Evolutionary conservation across 352 stramenopile species (phyloP).

Genomic region (Pythium aristosporum): DNA sequence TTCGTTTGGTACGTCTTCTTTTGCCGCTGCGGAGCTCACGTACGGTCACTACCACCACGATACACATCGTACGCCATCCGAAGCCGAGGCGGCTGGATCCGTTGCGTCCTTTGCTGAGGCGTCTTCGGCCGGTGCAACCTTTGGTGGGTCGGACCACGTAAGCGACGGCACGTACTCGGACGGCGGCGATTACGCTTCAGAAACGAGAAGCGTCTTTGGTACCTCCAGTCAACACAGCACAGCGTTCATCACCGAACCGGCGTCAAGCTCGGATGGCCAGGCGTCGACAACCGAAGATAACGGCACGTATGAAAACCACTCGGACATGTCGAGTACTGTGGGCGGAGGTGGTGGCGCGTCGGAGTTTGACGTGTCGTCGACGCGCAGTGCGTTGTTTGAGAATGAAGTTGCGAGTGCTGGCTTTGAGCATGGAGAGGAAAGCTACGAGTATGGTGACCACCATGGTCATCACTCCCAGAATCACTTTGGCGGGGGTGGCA

Average conservation of each 20-base stretch:
- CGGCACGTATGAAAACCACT: slow-evolving; percentile 20
- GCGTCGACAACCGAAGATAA: slow-evolving; percentile 48
- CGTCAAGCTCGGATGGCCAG: slow-evolving; percentile 71
- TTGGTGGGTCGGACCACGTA: slow-evolving; percentile 68
- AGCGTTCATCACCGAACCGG: slow-evolving; percentile 72
- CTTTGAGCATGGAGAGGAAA: slow-evolving; percentile 21
- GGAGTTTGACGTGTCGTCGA: slow-evolving; percentile 29
- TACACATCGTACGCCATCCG: slow-evolving; percentile 28
- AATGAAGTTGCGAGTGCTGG: slow-evolving; percentile 25
- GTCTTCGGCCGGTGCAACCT: slow-evolving; percentile 75
- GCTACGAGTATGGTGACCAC: slow-evolving; percentile 23
- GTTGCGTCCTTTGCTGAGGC: slow-evolving; percentile 60
- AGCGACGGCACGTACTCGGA: slow-evolving; percentile 69
- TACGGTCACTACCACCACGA: slow-evolving; percentile 31
- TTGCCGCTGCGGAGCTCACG: slow-evolving; percentile 24
- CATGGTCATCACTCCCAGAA: slow-evolving; percentile 1
- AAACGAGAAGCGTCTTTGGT: slow-evolving; percentile 68
- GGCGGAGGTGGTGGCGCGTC: slow-evolving; percentile 24
- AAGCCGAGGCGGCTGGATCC: slow-evolving; percentile 35
- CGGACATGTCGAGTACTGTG: slow-evolving; percentile 33
- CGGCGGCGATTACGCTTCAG: slow-evolving; percentile 47
- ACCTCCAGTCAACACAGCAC: slow-evolving; percentile 72
- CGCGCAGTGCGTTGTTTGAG: slow-evolving; percentile 25
- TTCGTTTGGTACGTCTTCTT: slow-evolving; percentile 30
- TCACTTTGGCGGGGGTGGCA: slow-evolving; percentile 12